Evolutionary conservation across 2,329 filamentous ascomycete species (phyloP).

Genomic region (Diplodia mutila): DNA sequence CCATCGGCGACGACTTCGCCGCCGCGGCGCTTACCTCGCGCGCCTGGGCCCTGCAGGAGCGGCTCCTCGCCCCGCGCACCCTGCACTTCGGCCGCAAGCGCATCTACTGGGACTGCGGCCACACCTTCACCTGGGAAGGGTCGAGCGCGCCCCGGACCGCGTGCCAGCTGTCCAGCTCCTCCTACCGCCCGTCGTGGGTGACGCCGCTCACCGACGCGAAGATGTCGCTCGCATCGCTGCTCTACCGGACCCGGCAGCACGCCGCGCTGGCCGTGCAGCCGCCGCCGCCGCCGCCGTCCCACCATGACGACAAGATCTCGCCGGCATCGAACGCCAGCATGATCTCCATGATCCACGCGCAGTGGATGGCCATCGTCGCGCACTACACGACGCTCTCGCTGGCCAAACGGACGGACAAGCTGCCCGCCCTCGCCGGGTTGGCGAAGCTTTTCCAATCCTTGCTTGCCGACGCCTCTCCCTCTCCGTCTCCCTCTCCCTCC

Average conservation of each 20-base stretch:
- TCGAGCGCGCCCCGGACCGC: too few relatives aligned
- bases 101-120: slow-evolving; percentile 42
- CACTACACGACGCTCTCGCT: not conserved
- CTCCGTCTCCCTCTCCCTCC: not conserved
- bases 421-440: not conserved
- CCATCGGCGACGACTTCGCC: not conserved
- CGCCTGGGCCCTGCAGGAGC: slow-evolving; percentile 42
- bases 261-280: not conserved
- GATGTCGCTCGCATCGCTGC: not conserved
- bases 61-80: slow-evolving; percentile 41
- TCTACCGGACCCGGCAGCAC: not conserved
- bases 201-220: not conserved
- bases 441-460: not conserved
- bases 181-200: not conserved
- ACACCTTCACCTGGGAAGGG: not conserved
- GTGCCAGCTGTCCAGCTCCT: not conserved
- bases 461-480: not conserved
- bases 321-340: not conserved
- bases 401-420: not conserved
- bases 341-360: not conserved
- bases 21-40: slow-evolving; percentile 28
- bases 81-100: slow-evolving; percentile 39
- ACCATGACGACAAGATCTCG: not conserved
- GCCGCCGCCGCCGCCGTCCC: not conserved
- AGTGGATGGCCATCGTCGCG: not conserved